Evolutionary conservation across 495 filamentous ascomycete genomes (phyloP), one percentile per base, ranked within the genome.

Genomic region (Hyaloscypha finlandica): DNA sequence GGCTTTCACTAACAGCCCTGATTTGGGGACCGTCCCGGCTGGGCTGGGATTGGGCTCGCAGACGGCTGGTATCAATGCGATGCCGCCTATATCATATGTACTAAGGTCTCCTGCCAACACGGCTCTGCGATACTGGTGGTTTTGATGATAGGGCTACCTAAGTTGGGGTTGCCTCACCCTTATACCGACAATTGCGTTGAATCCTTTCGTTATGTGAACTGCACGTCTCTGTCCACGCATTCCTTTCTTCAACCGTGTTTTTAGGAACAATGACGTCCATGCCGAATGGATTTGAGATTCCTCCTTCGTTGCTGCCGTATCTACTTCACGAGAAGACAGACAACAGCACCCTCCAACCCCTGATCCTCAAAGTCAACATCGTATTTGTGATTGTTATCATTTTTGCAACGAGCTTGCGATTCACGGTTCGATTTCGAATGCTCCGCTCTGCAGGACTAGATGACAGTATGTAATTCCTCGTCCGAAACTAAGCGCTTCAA

Each of bases 341-440:
- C 42, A 0, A 60, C 29, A 31, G 33, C 25, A 25, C 64, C 39
- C 11, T 52, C 2, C 64, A 48, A 48, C 42, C 42, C 42, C 11
- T 48, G 16, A 58, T 68, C 35, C n/a, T 68, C 30, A 63, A 42
- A 8, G 39, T 68, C 52, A 68, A 63, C 29, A 33, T 37, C 32
- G 33, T 54, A 5, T 68, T 68, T 52, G 16, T 63, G 8, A 12
- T 52, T 0, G 29, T 68, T 9, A 32, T 68, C 1, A 19, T 63
- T 14, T 6, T 63, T 8, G 42, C 59, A 45, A 32, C 59, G 12
- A 51, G 65, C 4, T 52, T 63, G 52, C 53, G 65, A 52, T 63
- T 68, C 29, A 58, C 31, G 22, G 65, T 68, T 22, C 48, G 65
- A 19, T 68, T 63, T 58, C 51, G 59, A 16, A 68, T 68, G 59